Evolutionary conservation across 495 filamentous ascomycete genomes (phyloP), one percentile per base, ranked within the genome.

Genomic region (Monascus purpureus): DNA sequence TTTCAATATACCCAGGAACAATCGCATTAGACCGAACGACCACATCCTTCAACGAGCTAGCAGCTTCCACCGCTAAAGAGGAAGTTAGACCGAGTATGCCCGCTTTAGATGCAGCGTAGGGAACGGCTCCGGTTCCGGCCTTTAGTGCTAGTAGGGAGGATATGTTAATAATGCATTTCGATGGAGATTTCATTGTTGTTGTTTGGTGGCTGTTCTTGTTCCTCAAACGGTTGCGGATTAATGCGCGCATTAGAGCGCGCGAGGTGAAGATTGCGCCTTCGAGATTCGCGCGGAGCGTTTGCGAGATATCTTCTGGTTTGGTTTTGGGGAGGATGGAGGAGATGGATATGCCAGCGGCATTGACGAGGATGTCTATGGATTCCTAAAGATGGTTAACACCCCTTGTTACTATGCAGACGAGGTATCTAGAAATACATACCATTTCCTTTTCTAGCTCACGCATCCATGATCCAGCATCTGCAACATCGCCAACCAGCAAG

Each of bases 81-180:
- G 77, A 62, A 0, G 83, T 88, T 20, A 93, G 53, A 57, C 81
- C 82, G 1, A 90, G 37, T 1, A 88, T 47, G 1, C 82, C 84
- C 1, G 84, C 82, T 49, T 92, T 93, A 19, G 74, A 73, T 1
- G 84, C 82, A 4, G 78, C 75, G 46, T 92, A 93, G 1, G 75
- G 68, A 3, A 75, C 65, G 7, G 79, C 71, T 0, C 84, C 84
- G 1, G 47, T 53, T 2, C 72, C 74, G 0, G 66, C 73, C 32
- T 75, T 73, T 1, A 68, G 30, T 0, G 70, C 83, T 9, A 90
- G 58, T 13, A 90, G 52, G 13, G 77, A 83, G 3, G 82, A 72
- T 14, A 93, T 53, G 39, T 90, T 93, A 50, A 93, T 79, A 28
- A 93, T 86, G 41, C 72, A 79, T 45, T 55, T 61, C 18, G 7